phyloP scores from a whole-genome alignment of 2,329 filamentous ascomycete species.

The Alternaria consortialis region DNA sequence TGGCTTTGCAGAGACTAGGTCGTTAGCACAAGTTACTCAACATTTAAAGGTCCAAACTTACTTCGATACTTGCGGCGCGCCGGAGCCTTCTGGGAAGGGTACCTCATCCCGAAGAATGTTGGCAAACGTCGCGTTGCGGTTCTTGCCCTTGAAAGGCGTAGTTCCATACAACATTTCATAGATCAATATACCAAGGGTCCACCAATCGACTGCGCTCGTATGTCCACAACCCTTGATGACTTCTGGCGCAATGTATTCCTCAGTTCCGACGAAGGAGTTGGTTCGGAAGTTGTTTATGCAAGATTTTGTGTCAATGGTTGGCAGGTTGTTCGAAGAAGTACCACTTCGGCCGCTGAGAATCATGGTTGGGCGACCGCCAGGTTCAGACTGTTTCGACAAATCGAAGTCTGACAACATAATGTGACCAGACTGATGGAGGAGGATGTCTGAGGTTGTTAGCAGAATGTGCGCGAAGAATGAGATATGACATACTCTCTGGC shows the following conservation, averaged over 20 bases:
- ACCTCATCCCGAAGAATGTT: conserved; percentile 97
- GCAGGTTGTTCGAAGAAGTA: conserved; percentile 83
- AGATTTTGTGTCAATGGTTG: conserved; percentile 98
- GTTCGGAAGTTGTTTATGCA: conserved; percentile 98
- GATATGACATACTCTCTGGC: conserved; percentile 79
- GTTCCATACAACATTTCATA: conserved; percentile 99
- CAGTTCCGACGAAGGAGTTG: conserved; percentile 97
- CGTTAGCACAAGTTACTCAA: conserved; percentile 41
- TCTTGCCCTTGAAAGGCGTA: conserved; percentile 99
- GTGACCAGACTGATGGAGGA: conserved; percentile 98
- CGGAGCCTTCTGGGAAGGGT: conserved; percentile 89
- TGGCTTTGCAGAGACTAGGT: conserved; percentile 86
- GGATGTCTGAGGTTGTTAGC: conserved; percentile 75
- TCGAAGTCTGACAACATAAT: conserved; percentile 99
- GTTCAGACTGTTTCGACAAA: conserved; percentile 95
- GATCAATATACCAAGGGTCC: conserved; percentile 95
- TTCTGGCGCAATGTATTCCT: conserved; percentile 98
- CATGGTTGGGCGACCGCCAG: conserved; percentile 96
- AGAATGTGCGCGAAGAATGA: conserved; percentile 6
- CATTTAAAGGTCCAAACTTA: conserved; percentile 62
- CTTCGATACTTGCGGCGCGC: conserved; percentile 88
- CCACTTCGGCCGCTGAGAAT: conserved; percentile 82
- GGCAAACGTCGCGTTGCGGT: conserved; percentile 95
- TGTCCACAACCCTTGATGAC: conserved; percentile 99
- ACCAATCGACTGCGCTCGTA: conserved; percentile 99